Evolutionary conservation across 345 rosid genomes (phyloP).

Genomic region (Zanthoxylum bungeanum): DNA sequence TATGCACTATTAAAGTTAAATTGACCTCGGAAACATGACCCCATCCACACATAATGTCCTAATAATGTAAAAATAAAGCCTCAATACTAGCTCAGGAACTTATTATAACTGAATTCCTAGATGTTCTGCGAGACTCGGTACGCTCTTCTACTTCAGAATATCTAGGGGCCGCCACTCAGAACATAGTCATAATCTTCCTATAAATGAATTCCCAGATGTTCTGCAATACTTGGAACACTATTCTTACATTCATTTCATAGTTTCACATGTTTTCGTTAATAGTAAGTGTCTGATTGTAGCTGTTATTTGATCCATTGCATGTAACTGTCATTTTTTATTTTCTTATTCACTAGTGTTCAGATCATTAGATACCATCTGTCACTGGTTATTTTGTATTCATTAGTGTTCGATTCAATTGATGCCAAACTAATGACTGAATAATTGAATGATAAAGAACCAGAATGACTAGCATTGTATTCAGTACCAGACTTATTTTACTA

Average conservation of each 20-base stretch:
- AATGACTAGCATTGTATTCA: neutral
- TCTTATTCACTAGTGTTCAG: neutral
- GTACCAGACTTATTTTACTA: neutral
- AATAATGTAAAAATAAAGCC: no score
- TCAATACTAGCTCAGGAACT: no score
- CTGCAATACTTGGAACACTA: neutral
- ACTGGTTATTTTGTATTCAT: neutral
- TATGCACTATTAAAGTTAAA: no score
- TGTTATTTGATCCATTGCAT: neutral
- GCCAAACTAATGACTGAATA: neutral
- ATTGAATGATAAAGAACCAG: neutral
- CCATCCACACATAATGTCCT: no score
- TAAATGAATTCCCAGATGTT: neutral
- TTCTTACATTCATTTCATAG: neutral
- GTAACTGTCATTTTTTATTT: neutral
- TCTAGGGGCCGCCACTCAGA: no score
- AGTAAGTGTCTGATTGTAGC: neutral
- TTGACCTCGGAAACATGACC: no score
- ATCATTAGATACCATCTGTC: neutral
- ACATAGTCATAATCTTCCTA: no score
- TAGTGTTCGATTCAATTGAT: neutral
- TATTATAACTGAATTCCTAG: no score
- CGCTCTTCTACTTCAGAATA: no score
- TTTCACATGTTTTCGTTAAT: neutral
- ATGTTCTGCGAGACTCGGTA: no score